Evolutionary conservation across 139 green algal genomes (phyloP).

Genomic region (Chlorella sp.): DNA sequence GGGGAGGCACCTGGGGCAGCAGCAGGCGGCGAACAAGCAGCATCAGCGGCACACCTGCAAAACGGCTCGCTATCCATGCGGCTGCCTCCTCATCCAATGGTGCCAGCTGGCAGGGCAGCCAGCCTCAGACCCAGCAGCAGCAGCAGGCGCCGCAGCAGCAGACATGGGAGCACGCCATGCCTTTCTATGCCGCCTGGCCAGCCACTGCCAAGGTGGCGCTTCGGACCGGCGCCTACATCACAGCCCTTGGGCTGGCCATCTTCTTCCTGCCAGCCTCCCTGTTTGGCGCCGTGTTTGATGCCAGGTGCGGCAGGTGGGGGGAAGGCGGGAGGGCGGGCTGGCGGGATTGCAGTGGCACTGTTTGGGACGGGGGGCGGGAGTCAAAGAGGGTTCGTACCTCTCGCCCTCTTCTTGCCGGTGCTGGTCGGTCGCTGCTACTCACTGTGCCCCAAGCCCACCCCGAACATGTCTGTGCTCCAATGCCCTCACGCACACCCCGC

Average conservation of each 20-base stretch:
- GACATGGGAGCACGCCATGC: not conserved
- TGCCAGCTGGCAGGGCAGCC: not conserved
- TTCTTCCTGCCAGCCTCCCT: slow-evolving; percentile 4
- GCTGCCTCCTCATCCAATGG: too few species aligned
- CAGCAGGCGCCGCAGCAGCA: not conserved
- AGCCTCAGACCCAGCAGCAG: not conserved
- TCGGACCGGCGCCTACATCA: slow-evolving; percentile 34
- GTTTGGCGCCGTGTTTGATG: slow-evolving; percentile 12
- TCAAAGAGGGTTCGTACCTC: too few species aligned
- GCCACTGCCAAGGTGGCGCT: slow-evolving; percentile 23
- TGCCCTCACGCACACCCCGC: not conserved
- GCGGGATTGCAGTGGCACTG: too few species aligned
- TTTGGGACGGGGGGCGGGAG: too few species aligned
- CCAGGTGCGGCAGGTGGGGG: not conserved
- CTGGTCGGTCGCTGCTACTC: too few species aligned
- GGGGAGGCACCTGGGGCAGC: not conserved
- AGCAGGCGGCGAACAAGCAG: too few species aligned
- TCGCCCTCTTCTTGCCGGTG: too few species aligned
- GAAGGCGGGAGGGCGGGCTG: too few species aligned
- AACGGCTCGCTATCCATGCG: too few species aligned
- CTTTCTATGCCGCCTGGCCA: not conserved
- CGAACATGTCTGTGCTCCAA: not conserved
- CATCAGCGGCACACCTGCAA: not conserved
- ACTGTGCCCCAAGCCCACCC: too few species aligned
- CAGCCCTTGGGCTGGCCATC: not conserved